Evolutionary conservation across 371 early-diverging fungal genomes (phyloP).

Genomic region (Lichtheimia ramosa): DNA sequence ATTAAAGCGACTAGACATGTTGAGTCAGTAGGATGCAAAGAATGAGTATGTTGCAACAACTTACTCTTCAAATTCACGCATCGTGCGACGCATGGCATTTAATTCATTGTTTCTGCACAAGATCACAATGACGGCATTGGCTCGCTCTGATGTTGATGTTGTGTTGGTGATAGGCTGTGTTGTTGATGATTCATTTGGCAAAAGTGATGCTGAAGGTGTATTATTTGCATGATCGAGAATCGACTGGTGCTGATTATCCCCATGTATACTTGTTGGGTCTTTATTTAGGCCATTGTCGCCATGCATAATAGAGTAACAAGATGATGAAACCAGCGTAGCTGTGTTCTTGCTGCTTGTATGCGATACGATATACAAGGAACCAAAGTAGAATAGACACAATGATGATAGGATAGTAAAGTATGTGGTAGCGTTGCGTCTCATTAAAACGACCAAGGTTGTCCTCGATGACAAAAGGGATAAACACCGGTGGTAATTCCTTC

Average conservation of each 20-base stretch:
- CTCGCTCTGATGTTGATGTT: conserved; percentile 10
- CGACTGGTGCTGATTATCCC: background rate
- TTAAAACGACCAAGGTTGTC: background rate
- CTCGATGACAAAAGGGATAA: background rate
- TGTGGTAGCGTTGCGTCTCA: conserved; percentile 6
- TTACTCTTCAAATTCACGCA: conserved; percentile 79
- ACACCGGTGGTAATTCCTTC: no score
- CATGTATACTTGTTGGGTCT: background rate
- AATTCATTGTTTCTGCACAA: conserved; percentile 79
- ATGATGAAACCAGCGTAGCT: background rate
- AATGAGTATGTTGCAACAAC: background rate
- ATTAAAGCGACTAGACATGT: conserved; percentile 74
- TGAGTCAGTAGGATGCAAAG: background rate
- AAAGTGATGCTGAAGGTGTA: background rate
- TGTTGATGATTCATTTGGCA: background rate
- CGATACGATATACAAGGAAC: conserved; percentile 9
- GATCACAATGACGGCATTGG: conserved; percentile 56
- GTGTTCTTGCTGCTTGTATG: background rate
- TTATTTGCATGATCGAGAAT: background rate
- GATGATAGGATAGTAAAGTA: conserved; percentile 3
- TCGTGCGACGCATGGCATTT: conserved; percentile 63
- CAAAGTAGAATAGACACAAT: conserved; percentile 15
- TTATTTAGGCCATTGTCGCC: background rate
- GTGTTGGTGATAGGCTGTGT: background rate
- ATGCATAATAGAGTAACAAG: background rate